Base-by-base conservation (phyloP, 164 flowering plant genomes). In the Vitis riparia region DNA sequence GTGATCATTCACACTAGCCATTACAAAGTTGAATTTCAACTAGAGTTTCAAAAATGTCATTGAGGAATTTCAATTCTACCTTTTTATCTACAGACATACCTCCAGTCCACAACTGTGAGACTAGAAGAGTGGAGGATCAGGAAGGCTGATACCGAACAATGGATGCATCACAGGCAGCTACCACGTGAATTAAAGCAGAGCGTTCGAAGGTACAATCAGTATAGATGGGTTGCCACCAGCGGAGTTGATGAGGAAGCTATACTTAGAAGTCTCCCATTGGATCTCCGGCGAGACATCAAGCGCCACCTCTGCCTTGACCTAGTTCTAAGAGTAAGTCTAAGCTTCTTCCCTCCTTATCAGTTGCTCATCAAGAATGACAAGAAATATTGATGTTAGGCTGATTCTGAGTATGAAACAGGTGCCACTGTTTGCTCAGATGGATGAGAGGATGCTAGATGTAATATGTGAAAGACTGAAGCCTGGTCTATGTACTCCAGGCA, bases 101-200 rank as follows among this genome's bases (percentile, higher is more conserved):
- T 88, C 5, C 86, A 86, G 59, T 86, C 88, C 15, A 71, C 77
- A 0, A 83, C 84, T 0, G 59, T 68, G n/a, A 66, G 92, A 13
- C 66, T 83, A 9, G 92, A 88, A 65, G 87, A 86, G 66, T 78
- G 81, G 88, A 81, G 92, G 59, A 68, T 83, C 14, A 70, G 55
- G 65, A 74, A 79, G 69, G 69, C 72, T 2, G 92, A 88, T 61
- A 74, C 86, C 1, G 90, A 88, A 60, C 68, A 76, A 62, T 88
- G 92, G 92, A 88, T 88, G 90, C 80, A 58, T 27, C 89, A 88
- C 74, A 75, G 89, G 51, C 83, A 78, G 68, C 77, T 87, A 0
- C 92, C 92, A 0, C 65, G 55, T 2, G 82, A 76, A 37, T 44
- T 88, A 64, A 83, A 61, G 76, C 77, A 84, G 55, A 51, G 71